Evolutionary conservation across 805 yeast genomes (phyloP), one percentile per base, ranked within the genome.

Genomic region (Zygosaccharomyces bisporus): DNA sequence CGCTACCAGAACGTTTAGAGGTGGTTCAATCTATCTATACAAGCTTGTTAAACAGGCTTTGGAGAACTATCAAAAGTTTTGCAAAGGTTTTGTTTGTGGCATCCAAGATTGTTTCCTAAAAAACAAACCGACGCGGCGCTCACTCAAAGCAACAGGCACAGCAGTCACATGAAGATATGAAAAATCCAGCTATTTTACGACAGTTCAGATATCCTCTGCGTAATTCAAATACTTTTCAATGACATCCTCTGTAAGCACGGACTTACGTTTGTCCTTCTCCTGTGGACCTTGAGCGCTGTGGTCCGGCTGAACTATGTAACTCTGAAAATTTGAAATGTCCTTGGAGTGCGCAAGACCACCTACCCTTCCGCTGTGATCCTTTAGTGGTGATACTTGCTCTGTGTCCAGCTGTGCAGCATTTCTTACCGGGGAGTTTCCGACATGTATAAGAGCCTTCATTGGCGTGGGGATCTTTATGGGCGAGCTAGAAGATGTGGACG

Each of bases 381-480:
- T 45, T 4, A 44, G 34, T 3, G 54, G 52, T 4, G 52, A 50
- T 24, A 8, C 27, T 9, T 45, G 32, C 25, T n/a, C 19, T 5
- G 33, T 14, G 5, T 12, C 31, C 16, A 10, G 33, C 34, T 17
- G 30, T n/a, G 16, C 17, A 20, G 10, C 35, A 16, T 19, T 21
- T 41, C 8, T 39, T 32, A 49, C 52, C 8, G 62, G 61, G 3
- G 61, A 48, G 34, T 46, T 50, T 23, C 49, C 48, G 6, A 55
- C 47, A 17, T 57, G 45, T 31, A 58, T 56, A 3, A 58, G 44
- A 35, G 54, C 54, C 36, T 56, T 57, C 16, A 58, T 52, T 12
- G 63, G 61, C 2, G 63, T 54, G 10, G 56, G 55, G 13, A 58
- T 43, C 13, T 50, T 52, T 30, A 56, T 49, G 2, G 57, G 54